phyloP scores from a whole-genome alignment of 495 filamentous ascomycete genomes.

The Pseudotulostoma volvatum region DNA sequence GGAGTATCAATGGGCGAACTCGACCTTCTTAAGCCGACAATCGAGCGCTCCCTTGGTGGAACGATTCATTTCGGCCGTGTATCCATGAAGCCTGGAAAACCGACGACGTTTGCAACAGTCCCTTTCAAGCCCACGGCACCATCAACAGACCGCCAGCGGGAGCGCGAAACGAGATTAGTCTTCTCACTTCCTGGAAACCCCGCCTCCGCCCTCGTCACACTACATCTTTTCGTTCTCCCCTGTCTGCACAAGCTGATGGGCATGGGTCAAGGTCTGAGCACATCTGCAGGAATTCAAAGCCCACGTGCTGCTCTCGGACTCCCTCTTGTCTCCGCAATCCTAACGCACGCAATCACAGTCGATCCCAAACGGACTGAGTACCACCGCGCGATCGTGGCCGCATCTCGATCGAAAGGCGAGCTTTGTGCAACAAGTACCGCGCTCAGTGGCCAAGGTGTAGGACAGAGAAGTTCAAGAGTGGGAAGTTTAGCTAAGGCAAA shows the following conservation, averaged over 20 bases:
- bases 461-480: conserved; percentile 74
- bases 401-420: conserved; percentile 43
- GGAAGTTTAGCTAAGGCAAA: conserved; percentile 82
- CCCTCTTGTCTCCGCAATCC: conserved; percentile 48
- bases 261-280: conserved; percentile 18
- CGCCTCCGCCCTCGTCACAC: conserved; percentile 79
- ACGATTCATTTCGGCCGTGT: conserved; percentile 96
- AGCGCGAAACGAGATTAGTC: conserved; percentile 47
- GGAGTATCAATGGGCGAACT: conserved; percentile 98
- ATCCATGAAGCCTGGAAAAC: conserved; percentile 94
- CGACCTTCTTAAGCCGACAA: conserved; percentile 91
- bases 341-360: conserved; percentile 53
- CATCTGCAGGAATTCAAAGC: conserved; percentile 26
- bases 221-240: conserved; percentile 86
- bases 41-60: conserved; percentile 77
- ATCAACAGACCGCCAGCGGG: conserved; percentile 25
- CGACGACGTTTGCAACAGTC: conserved; percentile 89
- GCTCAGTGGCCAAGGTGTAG: conserved; percentile 20
- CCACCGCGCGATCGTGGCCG: conserved; percentile 55
- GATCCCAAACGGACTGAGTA: conserved; percentile 73
- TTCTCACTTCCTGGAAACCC: conserved; percentile 94
- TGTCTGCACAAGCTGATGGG: conserved; percentile 55
- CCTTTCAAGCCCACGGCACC: conserved; percentile 33
- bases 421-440: conserved; percentile 75
- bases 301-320: conserved; percentile 39